A percentile compares a stretch with the other conserved stretches of the same genome.
phyloP scores from a whole-genome alignment of 345 rosid genomes.

The Linum trigynum region DNA sequence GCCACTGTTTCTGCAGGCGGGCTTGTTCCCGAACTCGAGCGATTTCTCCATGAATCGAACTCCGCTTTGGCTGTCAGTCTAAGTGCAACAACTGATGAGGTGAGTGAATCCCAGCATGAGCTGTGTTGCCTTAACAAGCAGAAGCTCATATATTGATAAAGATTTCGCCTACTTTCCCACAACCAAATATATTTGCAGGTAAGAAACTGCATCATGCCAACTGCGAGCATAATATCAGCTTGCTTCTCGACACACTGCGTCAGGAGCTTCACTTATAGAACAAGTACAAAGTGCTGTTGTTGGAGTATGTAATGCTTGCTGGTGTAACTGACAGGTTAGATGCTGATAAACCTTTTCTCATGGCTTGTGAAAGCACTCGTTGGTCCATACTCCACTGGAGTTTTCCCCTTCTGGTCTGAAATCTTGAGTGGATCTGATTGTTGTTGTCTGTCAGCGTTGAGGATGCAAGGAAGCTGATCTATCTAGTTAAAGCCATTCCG shows the following conservation, averaged over 20 bases:
- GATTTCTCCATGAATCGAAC: constrained; percentile 60
- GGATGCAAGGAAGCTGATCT: constrained; percentile 75
- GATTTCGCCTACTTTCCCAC: no score
- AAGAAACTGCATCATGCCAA: constrained; percentile 93
- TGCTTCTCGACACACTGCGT: constrained; percentile 75
- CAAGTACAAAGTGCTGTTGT: constrained; percentile 61
- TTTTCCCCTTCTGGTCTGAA: no score
- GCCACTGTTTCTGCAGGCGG: constrained; percentile 93
- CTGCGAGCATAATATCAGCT: constrained; percentile 53
- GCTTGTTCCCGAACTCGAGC: constrained; percentile 83
- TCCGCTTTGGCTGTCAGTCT: constrained; percentile 92
- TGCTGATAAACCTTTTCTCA: not conserved
- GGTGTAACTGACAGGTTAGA: constrained; percentile 82
- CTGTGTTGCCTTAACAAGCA: constrained; percentile 1
- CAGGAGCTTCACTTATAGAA: constrained; percentile 52
- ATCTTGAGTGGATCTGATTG: not conserved
- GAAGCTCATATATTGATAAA: no score
- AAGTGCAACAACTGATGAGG: constrained; percentile 96
- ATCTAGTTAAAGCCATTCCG: constrained; percentile 79
- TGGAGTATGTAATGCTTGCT: constrained; percentile 87
- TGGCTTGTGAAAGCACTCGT: no score
- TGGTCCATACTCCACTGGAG: no score
- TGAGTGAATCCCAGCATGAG: constrained; percentile 16
- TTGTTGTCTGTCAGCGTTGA: constrained; percentile 41
- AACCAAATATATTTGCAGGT: constrained; percentile 35